Base-by-base conservation (phyloP, 371 early-diverging fungal species). In the Mortierella sp. region DNA sequence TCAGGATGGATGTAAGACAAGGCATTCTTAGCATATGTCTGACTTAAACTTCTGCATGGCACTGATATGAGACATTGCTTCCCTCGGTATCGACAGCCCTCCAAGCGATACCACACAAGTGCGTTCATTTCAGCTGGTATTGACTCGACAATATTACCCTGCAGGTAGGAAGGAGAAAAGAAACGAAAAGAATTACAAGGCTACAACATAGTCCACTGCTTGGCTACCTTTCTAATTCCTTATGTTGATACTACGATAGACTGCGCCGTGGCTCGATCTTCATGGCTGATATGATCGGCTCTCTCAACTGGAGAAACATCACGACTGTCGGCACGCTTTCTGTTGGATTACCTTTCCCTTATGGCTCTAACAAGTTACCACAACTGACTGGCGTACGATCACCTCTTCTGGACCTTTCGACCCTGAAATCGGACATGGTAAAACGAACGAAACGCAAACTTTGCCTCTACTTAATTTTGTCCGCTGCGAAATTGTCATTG, bases 91-190 rank as follows among this genome's bases (percentile, higher is more conserved):
- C n/a, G n/a, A n/a, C n/a, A 72, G 48, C 67, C 89, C 80, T 66
- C 84, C 7, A 62, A 68, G 21, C 60, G 78, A 58, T 92, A 89
- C 60, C 90, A 90, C 54, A 89, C 90, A 32, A 90, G 88, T 48
- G 90, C 91, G 1, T 81, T 86, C 26, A 72, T 89, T 28, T 83
- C 93, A 6, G 81, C 90, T 0, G 90, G 84, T 6, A 84, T 92
- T 9, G 93, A 92, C 34, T 85, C 87, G 2, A 84, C 82, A 0
- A 81, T 88, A 0, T 55, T 89, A 0, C 86, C 87, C 0, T 87
- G 80, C 59, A 78, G 88, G 85, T 83, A 64, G 60, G 31, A 23
- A 11, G 2, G 34, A 5, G 34, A n/a, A n/a, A n/a, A n/a, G n/a
- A n/a, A n/a, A n/a, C n/a, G n/a, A n/a, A n/a, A n/a, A n/a, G n/a